These are phyloP conservation scores for Saccharomycopsis sp. DNA, from an alignment of 805 yeast genomes.

Conservation along the genomic window DNA sequence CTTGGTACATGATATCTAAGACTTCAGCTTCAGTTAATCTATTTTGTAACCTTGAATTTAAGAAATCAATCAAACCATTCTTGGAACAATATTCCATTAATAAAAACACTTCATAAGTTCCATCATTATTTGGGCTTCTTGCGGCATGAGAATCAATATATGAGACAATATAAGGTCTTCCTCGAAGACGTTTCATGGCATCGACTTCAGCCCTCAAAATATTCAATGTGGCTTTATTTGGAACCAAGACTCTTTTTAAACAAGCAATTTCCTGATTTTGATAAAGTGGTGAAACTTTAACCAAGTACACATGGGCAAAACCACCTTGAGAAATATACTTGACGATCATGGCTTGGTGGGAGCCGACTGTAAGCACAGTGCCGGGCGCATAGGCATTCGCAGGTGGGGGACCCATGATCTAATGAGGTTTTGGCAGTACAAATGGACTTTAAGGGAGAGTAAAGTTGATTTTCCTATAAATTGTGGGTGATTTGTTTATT, in stretches of 20 bases:
- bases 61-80: slow-evolving; percentile 68
- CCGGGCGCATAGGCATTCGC: slow-evolving; percentile 64
- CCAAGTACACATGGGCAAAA: slow-evolving; percentile 89
- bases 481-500: no score
- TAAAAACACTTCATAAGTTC: slow-evolving; percentile 65
- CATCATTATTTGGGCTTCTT: slow-evolving; percentile 39
- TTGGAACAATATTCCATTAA: slow-evolving; percentile 73
- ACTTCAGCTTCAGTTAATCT: slow-evolving; percentile 62
- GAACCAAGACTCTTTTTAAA: slow-evolving; percentile 90
- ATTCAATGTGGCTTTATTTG: slow-evolving; percentile 75
- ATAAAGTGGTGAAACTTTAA: slow-evolving; percentile 53
- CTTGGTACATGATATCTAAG: slow-evolving; percentile 54
- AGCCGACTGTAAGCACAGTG: slow-evolving; percentile 70
- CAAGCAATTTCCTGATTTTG: slow-evolving; percentile 55
- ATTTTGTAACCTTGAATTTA: slow-evolving; percentile 61
- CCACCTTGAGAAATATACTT: slow-evolving; percentile 85
- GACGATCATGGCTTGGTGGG: slow-evolving; percentile 59
- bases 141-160: slow-evolving; percentile 96
- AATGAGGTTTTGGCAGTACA: no score
- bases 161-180: slow-evolving; percentile 70
- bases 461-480: no score
- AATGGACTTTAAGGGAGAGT: no score
- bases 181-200: slow-evolving; percentile 84
- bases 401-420: slow-evolving; percentile 59
- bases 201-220: slow-evolving; percentile 90